These are phyloP conservation scores for Cucumis melo DNA, from an alignment of 306 rosid genomes.

Conservation along the genomic window DNA sequence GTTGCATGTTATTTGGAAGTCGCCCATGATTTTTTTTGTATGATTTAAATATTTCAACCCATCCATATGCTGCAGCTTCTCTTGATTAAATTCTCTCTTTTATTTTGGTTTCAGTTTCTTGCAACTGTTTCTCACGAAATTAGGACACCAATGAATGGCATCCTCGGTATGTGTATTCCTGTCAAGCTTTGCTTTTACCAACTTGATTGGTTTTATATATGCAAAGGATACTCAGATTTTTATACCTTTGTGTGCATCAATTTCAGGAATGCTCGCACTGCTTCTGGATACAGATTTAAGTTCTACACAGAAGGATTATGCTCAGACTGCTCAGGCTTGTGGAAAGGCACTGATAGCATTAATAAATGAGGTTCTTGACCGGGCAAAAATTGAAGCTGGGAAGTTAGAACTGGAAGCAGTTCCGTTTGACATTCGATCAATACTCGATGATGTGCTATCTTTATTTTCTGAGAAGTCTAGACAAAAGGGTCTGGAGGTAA, in stretches of 20 bases:
- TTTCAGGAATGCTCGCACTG: conserved; percentile 90
- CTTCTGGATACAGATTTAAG: conserved; percentile 82
- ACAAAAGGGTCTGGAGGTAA: conserved; percentile 85
- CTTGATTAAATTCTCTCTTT: conserved; percentile 6
- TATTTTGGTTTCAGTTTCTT: conserved; percentile 49
- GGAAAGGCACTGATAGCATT: conserved; percentile 88
- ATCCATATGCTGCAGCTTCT: conserved; percentile 8
- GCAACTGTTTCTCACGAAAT: conserved; percentile 99
- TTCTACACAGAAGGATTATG: conserved; percentile 89
- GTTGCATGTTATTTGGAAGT: background rate
- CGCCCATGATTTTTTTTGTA: background rate
- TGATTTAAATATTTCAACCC: conserved; percentile 1
- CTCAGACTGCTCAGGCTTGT: conserved; percentile 93
- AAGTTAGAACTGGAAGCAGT: conserved; percentile 93
- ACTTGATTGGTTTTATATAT: background rate
- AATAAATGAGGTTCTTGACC: conserved; percentile 94
- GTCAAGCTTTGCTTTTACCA: background rate
- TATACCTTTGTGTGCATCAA: background rate
- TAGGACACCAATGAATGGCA: conserved; percentile 98
- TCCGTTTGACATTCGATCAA: conserved; percentile 79
- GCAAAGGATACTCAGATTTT: background rate
- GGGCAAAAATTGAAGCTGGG: conserved; percentile 96
- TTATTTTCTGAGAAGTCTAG: conserved; percentile 92
- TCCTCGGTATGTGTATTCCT: conserved; percentile 46
- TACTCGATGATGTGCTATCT: conserved; percentile 92